A percentile compares a stretch with the other conserved stretches of the same genome.
Conservation (phyloP, 495 filamentous ascomycete genomes). For the Aspergillus conjunctus region DNA sequence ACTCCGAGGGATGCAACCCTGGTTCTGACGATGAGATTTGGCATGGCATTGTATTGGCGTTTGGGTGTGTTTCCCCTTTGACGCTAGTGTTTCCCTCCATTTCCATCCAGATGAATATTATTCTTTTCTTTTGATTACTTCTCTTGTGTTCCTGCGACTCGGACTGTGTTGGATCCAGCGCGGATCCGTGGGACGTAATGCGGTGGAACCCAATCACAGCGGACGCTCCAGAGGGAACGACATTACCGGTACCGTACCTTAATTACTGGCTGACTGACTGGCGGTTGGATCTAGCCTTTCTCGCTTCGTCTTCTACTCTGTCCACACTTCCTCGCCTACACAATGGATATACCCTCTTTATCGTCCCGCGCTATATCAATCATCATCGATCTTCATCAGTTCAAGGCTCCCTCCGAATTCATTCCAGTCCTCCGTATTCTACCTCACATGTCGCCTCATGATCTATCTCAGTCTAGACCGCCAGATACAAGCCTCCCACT, state of each 20-base stretch:
- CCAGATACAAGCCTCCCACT: not conserved
- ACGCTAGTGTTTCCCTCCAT: not conserved
- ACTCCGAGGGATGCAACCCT: not conserved
- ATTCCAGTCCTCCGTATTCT: too few relatives aligned
- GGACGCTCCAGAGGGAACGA: too few relatives aligned
- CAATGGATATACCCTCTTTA: too few relatives aligned
- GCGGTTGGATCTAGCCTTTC: not conserved
- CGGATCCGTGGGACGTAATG: constrained; percentile 16
- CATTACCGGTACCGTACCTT: not conserved
- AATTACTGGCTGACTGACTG: not conserved
- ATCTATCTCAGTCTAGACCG: too few relatives aligned
- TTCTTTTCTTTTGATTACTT: constrained; percentile 1
- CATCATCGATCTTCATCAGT: not conserved
- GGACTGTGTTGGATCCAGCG: not conserved
- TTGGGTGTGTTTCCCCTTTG: not conserved
- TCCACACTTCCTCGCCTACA: not conserved
- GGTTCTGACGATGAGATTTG: constrained; percentile 1
- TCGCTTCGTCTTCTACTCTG: not conserved
- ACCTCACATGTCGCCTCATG: too few relatives aligned
- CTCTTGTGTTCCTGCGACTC: not conserved
- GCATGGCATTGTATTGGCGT: not conserved
- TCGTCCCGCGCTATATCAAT: not conserved
- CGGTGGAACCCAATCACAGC: not conserved
- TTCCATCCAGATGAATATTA: not conserved
- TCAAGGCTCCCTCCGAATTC: not conserved